A percentile compares a stretch with the other conserved stretches of the same genome.
These are phyloP conservation scores for Talaromyces amestolkiae DNA, from an alignment of 2,329 filamentous ascomycete genomes.

Conservation along the genomic window DNA sequence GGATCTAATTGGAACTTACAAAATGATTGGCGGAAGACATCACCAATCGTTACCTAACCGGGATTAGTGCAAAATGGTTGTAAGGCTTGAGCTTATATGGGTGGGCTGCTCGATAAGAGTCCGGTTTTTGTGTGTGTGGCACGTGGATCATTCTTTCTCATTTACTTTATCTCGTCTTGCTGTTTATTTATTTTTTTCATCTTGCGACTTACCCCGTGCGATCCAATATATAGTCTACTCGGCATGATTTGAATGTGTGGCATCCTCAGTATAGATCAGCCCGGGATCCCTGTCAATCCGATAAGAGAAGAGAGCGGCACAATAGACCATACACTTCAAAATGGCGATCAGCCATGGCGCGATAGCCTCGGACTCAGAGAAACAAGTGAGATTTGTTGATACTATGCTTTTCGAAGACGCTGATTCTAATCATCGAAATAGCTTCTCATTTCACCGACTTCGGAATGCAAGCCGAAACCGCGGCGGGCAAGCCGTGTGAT, in stretches of 20 bases:
- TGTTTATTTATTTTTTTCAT: neutral
- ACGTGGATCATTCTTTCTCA: neutral
- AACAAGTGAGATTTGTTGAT: conserved; percentile 11
- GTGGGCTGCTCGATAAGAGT: neutral
- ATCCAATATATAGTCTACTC: neutral
- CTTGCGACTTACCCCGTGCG: neutral
- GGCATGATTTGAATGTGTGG: neutral
- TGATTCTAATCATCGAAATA: neutral
- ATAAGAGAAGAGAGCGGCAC: neutral
- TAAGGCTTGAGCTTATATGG: neutral
- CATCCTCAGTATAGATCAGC: neutral
- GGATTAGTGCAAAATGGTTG: neutral
- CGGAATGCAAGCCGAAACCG: neutral
- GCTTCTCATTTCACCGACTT: neutral
- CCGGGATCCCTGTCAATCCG: neutral
- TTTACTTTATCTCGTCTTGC: neutral
- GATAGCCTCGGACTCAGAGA: conserved; percentile 8
- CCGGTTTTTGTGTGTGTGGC: neutral
- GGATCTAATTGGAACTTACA: neutral
- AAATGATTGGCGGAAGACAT: neutral
- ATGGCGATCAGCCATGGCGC: neutral
- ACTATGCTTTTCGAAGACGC: neutral
- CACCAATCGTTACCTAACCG: neutral
- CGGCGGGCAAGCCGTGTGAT: neutral
- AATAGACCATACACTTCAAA: conserved; percentile 24